Evolutionary conservation across 768 basidiomycete species (phyloP), one percentile per base, ranked within the genome.

Genomic region (Auriscalpium vulgare): DNA sequence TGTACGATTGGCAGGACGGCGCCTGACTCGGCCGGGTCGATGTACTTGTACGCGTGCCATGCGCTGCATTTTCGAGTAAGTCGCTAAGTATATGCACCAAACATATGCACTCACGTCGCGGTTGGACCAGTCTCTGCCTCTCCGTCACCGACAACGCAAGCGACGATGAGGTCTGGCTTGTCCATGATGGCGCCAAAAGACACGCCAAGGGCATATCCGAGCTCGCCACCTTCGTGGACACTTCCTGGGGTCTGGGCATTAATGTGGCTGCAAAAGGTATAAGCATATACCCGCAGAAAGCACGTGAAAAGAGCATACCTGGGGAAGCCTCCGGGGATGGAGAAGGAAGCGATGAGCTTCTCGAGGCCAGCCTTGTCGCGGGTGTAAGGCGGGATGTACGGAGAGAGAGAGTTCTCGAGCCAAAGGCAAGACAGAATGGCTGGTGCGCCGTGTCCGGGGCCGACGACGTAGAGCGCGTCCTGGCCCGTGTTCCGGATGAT

Each of bases 181-280:
- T 97, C 93, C 88, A 95, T 92, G 62, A 90, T 83, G 23, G 88
- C 85, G 37, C 93, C 93, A 65, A 90, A 95, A 1, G 90, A 78
- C 9, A 91, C 91, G 44, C 84, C 79, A 38, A 94, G 81, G 4
- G 91, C 91, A 61, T 95, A 95, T 8, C 93, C 92, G 13, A 95
- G 79, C 68, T 95, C 93, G 34, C 86, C 87, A 53, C 93, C 93
- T 71, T 97, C 93, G 63, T 97, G 93, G 59, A 97, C 95, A 3
- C 82, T 78, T 6, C 93, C 93, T 17, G 92, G 93, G 1, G 90
- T 92, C 68, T 90, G 82, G 0, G 91, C 87, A 56, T 91, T 88
- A 61, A 87, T 81, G 56, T 86, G 84, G 62, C 84, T 85, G 37
- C 10, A 16, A 13, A 37, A 29, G 29, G n/a, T 55, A 23, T 47